Percentiles rank a stretch among this genome's conserved stretches.
Evolutionary conservation across 495 filamentous ascomycete species (phyloP).

Genomic region (Penicillium roqueforti): DNA sequence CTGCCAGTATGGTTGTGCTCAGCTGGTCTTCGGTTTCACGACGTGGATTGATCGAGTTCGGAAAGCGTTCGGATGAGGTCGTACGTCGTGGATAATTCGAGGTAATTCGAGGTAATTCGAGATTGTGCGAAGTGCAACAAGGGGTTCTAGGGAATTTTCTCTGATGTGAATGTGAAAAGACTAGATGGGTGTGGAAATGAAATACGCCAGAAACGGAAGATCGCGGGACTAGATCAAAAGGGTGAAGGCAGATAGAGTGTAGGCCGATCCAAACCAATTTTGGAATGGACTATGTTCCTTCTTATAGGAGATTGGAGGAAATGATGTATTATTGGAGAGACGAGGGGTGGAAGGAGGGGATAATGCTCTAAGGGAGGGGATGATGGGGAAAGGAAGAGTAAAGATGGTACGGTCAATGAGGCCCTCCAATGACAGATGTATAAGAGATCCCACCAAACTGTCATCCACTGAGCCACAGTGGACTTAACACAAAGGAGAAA

Average conservation of each 20-base stretch:
- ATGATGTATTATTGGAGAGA: slow-evolving; percentile 17
- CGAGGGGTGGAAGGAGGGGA: slow-evolving; percentile 25
- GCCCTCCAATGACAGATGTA: slow-evolving; percentile 24
- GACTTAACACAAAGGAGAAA: background rate
- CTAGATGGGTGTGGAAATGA: background rate
- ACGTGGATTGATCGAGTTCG: background rate
- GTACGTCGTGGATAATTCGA: background rate
- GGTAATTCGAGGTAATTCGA: background rate
- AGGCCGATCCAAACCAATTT: background rate
- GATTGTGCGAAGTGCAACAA: background rate
- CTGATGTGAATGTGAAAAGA: background rate
- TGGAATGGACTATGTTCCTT: slow-evolving; percentile 6
- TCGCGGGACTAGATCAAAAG: background rate
- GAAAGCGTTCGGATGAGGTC: background rate
- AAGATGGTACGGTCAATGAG: slow-evolving; percentile 25
- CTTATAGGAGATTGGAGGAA: slow-evolving; percentile 10
- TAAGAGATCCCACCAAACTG: slow-evolving; percentile 7
- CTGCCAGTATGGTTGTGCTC: background rate
- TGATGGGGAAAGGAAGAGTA: slow-evolving; percentile 18
- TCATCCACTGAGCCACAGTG: slow-evolving; percentile 25
- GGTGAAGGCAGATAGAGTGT: background rate
- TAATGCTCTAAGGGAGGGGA: slow-evolving; percentile 15
- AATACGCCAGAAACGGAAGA: background rate
- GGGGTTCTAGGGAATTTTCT: background rate
- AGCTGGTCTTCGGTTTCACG: background rate